Base-by-base conservation (phyloP, 1,284 basidiomycete species). In the Cryptococcus jaspeensis region DNA sequence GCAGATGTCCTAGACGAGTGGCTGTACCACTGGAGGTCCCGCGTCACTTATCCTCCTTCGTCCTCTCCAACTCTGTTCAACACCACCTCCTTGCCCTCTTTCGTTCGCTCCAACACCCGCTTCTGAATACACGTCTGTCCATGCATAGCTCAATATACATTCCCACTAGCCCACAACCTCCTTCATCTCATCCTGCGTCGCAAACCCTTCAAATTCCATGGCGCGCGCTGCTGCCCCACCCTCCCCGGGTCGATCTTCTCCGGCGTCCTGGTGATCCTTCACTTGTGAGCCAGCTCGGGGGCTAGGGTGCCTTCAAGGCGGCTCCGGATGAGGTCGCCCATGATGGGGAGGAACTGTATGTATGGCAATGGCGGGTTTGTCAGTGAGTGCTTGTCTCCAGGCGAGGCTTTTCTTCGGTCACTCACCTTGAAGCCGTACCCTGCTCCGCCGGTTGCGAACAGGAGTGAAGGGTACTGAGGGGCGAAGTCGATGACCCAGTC, bases 371-470 rank as follows among this genome's bases (percentile, higher is more conserved):
- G 20, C 47, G 15, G 36, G 13, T 13, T 11, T 13, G 41, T 45
- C 18, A 3, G 41, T n/a, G 38, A 32, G 28, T 22, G 23, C 5
- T 5, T 5, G 15, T 23, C 23, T 13, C n/a, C n/a, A n/a, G n/a
- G n/a, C n/a, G n/a, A n/a, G n/a, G n/a, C n/a, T n/a, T n/a, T n/a
- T n/a, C n/a, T n/a, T n/a, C n/a, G n/a, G n/a, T n/a, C n/a, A n/a
- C 53, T 28, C 38, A 85, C 88, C 81, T 91, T 92, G 80, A 85
- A 92, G 0, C 84, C 89, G 74, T 92, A 90, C 0, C 89, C 90
- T 63, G 85, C 88, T 7, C 87, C 90, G 15, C 83, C 87, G 0
- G 88, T 90, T 5, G 88, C 89, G 18, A 92, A 73, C 49, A 89
- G 71, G 16, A 92, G 66, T 1, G 81, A 81, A 11, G 79, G 67